Conservation (phyloP, 176 grass and related monocot species). For the Avena insularis region DNA sequence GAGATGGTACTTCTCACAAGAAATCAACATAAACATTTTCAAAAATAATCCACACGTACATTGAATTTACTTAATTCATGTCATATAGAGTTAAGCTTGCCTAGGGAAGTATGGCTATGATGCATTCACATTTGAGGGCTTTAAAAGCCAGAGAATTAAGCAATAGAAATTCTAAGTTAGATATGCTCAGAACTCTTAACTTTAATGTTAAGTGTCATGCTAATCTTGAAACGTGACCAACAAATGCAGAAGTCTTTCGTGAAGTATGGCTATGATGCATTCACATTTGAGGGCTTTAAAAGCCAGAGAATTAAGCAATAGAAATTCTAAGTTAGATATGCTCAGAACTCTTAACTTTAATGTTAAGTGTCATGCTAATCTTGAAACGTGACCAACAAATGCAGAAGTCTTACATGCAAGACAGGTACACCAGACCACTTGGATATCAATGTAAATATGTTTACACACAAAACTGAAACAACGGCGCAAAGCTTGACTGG, state of each 20-base stretch:
- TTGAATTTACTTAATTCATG: too few species aligned
- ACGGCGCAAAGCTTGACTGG: too few species aligned
- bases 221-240: not conserved
- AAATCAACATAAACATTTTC: too few species aligned
- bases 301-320: not conserved
- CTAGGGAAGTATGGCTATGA: not conserved
- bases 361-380: not conserved
- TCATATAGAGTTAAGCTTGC: not conserved
- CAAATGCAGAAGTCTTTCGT: not conserved
- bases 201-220: not conserved
- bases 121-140: not conserved
- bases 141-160: not conserved
- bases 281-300: not conserved
- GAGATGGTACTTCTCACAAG: too few species aligned
- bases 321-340: not conserved
- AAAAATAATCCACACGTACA: too few species aligned
- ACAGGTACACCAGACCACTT: too few species aligned
- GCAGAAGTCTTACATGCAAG: not conserved
- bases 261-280: not conserved
- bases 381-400: not conserved
- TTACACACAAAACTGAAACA: too few species aligned
- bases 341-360: not conserved
- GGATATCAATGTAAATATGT: too few species aligned
- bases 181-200: not conserved
- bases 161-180: not conserved